Conservation (phyloP, 2,329 filamentous ascomycete genomes). For the Pseudohalonectria lignicola region DNA sequence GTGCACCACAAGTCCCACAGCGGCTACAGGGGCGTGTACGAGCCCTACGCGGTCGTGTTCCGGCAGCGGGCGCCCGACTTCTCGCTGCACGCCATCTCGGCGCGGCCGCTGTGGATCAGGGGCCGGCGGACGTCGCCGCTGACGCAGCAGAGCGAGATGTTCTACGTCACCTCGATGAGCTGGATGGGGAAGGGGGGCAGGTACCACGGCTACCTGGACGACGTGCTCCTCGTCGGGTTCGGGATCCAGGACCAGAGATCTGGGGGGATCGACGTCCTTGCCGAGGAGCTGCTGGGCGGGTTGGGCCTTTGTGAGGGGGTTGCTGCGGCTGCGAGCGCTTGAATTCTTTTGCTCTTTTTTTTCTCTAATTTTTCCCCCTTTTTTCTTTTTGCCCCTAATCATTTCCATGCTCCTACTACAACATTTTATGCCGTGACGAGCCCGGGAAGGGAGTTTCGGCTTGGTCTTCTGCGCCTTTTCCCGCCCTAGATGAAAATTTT, state of each 20-base stretch:
- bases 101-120: constrained; percentile 42
- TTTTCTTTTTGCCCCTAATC: not conserved
- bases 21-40: constrained; percentile 38
- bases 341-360: not conserved
- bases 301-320: constrained; percentile 21
- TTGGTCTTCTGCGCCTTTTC: too few relatives aligned
- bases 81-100: constrained; percentile 34
- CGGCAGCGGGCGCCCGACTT: constrained; percentile 35
- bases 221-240: constrained; percentile 42
- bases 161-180: constrained; percentile 45
- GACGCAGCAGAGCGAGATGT: constrained; percentile 34
- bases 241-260: constrained; percentile 41
- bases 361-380: not conserved
- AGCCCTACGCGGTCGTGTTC: constrained; percentile 44
- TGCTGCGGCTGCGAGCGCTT: not conserved
- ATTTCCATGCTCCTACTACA: not conserved
- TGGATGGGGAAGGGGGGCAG: constrained; percentile 35
- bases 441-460: too few relatives aligned
- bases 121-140: constrained; percentile 26
- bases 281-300: constrained; percentile 33
- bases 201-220: constrained; percentile 47
- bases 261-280: constrained; percentile 38
- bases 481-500: too few relatives aligned
- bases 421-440: too few relatives aligned
- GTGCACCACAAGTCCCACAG: constrained; percentile 43